Conservation (phyloP, 192 early-diverging fungal species). For the Umbelopsis sp. region DNA sequence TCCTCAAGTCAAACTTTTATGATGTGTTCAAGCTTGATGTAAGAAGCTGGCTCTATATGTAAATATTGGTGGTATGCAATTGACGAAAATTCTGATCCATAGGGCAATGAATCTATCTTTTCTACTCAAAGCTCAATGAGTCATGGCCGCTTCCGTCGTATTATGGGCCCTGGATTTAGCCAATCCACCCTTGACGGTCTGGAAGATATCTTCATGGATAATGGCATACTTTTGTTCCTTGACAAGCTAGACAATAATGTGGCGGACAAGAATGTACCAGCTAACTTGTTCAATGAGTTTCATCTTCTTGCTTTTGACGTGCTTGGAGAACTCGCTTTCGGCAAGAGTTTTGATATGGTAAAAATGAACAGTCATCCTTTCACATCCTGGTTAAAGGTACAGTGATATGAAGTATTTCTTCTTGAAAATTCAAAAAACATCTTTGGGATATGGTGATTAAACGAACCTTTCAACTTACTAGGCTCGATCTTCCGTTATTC, state of each 20-base stretch:
- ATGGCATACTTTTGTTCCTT: slow-evolving; percentile 4
- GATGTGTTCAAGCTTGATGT: background rate
- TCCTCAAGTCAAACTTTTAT: slow-evolving; percentile 1
- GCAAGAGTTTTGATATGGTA: slow-evolving; percentile 14
- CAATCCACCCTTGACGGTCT: background rate
- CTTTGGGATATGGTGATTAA: background rate
- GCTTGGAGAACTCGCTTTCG: slow-evolving; percentile 17
- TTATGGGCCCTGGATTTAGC: background rate
- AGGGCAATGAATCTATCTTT: background rate
- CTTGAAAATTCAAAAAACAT: too few species aligned
- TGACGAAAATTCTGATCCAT: background rate
- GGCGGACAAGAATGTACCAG: background rate
- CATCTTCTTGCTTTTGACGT: slow-evolving; percentile 13
- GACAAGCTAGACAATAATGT: background rate
- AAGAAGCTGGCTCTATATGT: background rate
- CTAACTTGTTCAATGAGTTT: slow-evolving; percentile 6
- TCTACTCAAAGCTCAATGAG: background rate
- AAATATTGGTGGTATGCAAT: background rate
- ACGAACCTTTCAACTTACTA: too few species aligned
- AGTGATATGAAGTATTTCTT: background rate
- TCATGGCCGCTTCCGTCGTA: background rate
- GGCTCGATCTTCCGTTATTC: background rate
- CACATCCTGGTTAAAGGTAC: slow-evolving; percentile 12
- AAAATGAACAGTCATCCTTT: background rate
- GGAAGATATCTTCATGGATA: slow-evolving; percentile 1